Conservation (phyloP, 352 stramenopile species). For the Phytophthora rubi region DNA sequence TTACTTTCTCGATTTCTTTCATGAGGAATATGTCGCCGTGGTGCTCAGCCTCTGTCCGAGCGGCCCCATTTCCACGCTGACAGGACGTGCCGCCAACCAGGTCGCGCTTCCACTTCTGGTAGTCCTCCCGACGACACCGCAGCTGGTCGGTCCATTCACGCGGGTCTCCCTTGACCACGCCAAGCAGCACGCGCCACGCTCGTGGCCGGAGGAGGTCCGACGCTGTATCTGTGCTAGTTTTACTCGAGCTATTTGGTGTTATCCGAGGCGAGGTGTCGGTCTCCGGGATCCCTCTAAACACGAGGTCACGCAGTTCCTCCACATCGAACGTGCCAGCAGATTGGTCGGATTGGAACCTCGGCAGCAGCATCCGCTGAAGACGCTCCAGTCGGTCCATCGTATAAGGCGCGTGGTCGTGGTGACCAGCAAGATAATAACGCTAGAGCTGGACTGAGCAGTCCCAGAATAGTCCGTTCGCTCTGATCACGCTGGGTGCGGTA, state of each 20-base stretch:
- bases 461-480: background rate
- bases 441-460: background rate
- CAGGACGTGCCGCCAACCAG: conserved; percentile 35
- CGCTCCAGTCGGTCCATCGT: conserved; percentile 13
- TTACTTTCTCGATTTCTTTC: conserved; percentile 74
- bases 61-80: conserved; percentile 14
- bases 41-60: conserved; percentile 26
- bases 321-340: conserved; percentile 16
- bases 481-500: background rate
- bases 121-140: conserved; percentile 27
- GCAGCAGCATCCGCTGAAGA: conserved; percentile 18
- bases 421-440: no score
- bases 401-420: background rate
- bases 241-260: background rate
- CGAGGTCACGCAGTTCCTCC: conserved; percentile 29
- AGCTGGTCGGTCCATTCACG: conserved; percentile 32
- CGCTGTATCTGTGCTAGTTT: background rate
- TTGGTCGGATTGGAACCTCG: background rate
- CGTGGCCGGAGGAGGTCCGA: conserved; percentile 27
- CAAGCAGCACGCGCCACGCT: conserved; percentile 52
- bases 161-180: conserved; percentile 31
- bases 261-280: background rate
- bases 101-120: conserved; percentile 44
- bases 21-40: conserved; percentile 48
- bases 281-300: conserved; percentile 24